Evolutionary conservation across 2,329 filamentous ascomycete genomes (phyloP).

Genomic region (Trichoderma afroharzianum): DNA sequence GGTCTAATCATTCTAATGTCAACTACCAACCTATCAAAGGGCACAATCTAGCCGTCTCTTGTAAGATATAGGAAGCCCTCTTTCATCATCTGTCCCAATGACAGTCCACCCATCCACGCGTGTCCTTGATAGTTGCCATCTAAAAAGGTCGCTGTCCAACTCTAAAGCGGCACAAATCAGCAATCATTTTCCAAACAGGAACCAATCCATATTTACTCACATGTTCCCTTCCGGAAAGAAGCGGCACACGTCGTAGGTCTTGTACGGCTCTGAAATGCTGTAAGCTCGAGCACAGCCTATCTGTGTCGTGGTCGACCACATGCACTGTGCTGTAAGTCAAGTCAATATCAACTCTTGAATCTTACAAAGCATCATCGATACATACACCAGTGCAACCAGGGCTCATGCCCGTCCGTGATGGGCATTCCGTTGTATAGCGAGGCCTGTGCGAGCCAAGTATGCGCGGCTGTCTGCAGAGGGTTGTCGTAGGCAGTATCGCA

Average conservation of each 20-base stretch:
- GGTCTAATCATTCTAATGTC: no score
- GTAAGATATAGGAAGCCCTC: not conserved
- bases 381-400: slow-evolving; percentile 38
- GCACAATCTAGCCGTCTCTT: no score
- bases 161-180: slow-evolving; percentile 17
- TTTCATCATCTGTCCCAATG: not conserved
- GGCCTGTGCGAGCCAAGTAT: slow-evolving; percentile 32
- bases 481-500: slow-evolving; percentile 29
- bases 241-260: slow-evolving; percentile 34
- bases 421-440: slow-evolving; percentile 30
- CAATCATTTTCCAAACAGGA: not conserved
- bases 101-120: not conserved
- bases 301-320: slow-evolving; percentile 34
- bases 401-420: slow-evolving; percentile 31
- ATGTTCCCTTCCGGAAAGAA: slow-evolving; percentile 35
- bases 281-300: slow-evolving; percentile 35
- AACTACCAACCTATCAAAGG: not conserved
- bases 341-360: not conserved
- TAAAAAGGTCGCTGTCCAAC: slow-evolving; percentile 30
- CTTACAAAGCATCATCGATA: not conserved
- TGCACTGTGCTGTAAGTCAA: slow-evolving; percentile 31
- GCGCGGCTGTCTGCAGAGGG: slow-evolving; percentile 30
- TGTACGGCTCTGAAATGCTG: slow-evolving; percentile 31
- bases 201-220: slow-evolving; percentile 24
- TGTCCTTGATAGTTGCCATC: no score